phyloP scores from a whole-genome alignment of 306 rosid species.

The Echinosophora koreensis region DNA sequence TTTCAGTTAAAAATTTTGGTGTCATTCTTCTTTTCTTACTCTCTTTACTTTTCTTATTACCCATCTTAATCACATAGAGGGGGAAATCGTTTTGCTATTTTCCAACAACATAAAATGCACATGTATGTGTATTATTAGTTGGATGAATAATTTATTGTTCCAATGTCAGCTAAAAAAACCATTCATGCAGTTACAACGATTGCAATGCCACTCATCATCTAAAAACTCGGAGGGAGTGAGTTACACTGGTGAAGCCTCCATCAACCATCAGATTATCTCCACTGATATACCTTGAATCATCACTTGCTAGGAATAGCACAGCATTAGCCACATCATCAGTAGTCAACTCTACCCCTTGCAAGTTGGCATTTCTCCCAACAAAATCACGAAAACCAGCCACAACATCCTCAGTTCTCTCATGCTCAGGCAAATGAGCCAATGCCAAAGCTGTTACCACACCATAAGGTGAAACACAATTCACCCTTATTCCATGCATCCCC shows the following conservation, averaged over 20 bases:
- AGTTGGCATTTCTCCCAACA: conserved; percentile 55
- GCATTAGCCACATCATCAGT: conserved; percentile 79
- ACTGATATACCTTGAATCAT: conserved; percentile 76
- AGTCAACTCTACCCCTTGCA: conserved; percentile 77
- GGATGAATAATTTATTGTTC: background rate
- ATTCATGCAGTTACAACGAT: background rate
- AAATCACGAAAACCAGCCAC: conserved; percentile 56
- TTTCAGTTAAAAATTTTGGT: too few relatives aligned
- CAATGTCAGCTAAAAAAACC: background rate
- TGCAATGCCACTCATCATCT: conserved; percentile 50
- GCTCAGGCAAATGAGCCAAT: conserved; percentile 73
- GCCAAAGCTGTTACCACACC: conserved; percentile 63
- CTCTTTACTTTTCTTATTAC: too few relatives aligned
- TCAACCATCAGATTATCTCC: conserved; percentile 80
- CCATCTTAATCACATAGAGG: too few relatives aligned
- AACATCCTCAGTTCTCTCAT: conserved; percentile 72
- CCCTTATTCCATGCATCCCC: conserved; percentile 70
- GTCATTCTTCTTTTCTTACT: too few relatives aligned
- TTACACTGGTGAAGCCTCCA: conserved; percentile 70
- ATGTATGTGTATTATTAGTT: too few relatives aligned
- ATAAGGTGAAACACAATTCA: conserved; percentile 78
- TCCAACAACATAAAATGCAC: too few relatives aligned
- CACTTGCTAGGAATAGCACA: conserved; percentile 85
- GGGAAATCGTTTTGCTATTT: too few relatives aligned
- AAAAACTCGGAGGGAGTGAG: conserved; percentile 66